Percentiles rank a stretch among this genome's conserved stretches.
Conservation (phyloP, 1,284 basidiomycete species). For the Rhodotorula mucilaginosa region DNA sequence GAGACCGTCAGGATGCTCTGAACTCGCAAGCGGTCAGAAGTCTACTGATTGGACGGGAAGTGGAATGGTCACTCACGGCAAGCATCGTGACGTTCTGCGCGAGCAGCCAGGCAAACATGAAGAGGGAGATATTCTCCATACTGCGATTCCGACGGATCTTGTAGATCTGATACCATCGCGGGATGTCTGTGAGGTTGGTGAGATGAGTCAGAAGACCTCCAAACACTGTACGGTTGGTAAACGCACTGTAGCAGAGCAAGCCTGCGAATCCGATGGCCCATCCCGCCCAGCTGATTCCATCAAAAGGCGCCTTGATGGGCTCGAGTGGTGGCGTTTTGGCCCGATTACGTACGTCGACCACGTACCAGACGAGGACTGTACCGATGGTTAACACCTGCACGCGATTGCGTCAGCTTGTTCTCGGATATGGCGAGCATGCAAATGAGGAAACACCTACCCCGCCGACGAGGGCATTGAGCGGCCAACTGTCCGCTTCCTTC, state of each 20-base stretch:
- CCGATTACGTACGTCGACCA: neutral
- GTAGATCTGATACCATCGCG: neutral
- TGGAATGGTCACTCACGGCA: neutral
- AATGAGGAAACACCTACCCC: neutral
- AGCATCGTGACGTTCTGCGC: constrained; percentile 7
- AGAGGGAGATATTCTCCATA: neutral
- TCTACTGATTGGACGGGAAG: neutral
- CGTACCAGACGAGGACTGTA: neutral
- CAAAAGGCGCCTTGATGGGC: neutral
- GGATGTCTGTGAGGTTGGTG: neutral
- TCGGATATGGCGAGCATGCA: no score
- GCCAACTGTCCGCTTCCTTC: neutral
- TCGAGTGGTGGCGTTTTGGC: neutral
- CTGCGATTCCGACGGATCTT: neutral
- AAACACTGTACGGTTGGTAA: no score
- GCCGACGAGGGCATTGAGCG: neutral
- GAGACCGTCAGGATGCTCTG: neutral
- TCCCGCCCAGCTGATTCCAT: neutral
- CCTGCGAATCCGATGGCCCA: neutral
- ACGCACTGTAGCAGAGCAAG: neutral
- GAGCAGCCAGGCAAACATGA: neutral
- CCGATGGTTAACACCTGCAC: neutral
- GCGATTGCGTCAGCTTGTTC: neutral
- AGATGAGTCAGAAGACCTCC: neutral
- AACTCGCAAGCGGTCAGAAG: neutral